A percentile compares a stretch with the other conserved stretches of the same genome.
Evolutionary conservation across 2,329 filamentous ascomycete genomes (phyloP).

Genomic region (Penicillium italicum): DNA sequence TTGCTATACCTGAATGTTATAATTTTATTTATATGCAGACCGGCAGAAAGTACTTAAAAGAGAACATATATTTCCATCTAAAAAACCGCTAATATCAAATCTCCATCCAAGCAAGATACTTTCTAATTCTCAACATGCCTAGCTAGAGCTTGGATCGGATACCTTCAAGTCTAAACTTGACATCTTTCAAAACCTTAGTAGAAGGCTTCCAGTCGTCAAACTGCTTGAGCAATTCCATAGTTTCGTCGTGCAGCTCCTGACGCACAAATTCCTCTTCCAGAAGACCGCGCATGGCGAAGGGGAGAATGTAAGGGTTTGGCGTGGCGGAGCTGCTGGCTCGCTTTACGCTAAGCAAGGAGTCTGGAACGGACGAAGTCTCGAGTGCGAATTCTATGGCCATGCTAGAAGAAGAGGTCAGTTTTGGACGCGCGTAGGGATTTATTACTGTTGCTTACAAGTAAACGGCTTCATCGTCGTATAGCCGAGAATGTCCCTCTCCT

Average conservation of each 20-base stretch:
- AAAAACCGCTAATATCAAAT: neutral
- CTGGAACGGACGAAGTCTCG: conserved; percentile 60
- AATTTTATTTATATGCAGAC: neutral
- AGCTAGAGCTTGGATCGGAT: conserved; percentile 76
- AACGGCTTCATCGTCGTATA: conserved; percentile 85
- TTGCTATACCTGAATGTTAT: neutral
- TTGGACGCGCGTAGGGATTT: neutral
- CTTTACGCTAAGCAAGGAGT: conserved; percentile 50
- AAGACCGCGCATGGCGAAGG: conserved; percentile 92
- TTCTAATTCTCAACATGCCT: conserved; percentile 9
- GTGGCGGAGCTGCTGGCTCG: conserved; percentile 43
- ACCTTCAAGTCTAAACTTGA: conserved; percentile 89
- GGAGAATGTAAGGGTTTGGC: conserved; percentile 83
- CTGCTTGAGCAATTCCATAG: conserved; percentile 71
- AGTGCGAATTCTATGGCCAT: conserved; percentile 70
- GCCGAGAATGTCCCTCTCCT: conserved; percentile 86
- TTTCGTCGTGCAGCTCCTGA: conserved; percentile 72
- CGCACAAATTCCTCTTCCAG: conserved; percentile 89
- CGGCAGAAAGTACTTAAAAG: neutral
- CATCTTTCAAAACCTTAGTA: conserved; percentile 89
- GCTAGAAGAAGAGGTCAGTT: conserved; percentile 32
- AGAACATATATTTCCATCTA: neutral
- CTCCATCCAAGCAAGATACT: neutral
- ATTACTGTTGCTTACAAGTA: conserved; percentile 59
- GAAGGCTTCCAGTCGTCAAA: conserved; percentile 92